phyloP scores from a whole-genome alignment of 306 rosid genomes.

The Cucurbita moschata region DNA sequence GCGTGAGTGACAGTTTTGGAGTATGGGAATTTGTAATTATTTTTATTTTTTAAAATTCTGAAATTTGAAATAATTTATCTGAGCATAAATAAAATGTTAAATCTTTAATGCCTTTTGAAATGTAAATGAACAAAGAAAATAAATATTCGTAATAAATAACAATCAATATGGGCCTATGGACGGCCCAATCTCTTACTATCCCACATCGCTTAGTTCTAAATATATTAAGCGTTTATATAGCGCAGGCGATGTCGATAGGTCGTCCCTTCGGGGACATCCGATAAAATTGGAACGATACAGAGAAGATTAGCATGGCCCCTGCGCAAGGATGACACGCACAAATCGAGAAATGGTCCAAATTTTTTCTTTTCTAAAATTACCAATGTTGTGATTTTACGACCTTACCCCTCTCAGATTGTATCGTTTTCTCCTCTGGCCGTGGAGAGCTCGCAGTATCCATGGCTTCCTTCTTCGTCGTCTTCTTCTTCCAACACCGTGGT shows the following conservation, averaged over 20 bases:
- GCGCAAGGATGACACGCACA: conserved; percentile 8
- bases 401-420: neutral
- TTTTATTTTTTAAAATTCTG: too few relatives aligned
- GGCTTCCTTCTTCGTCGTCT: neutral
- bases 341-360: conserved; percentile 7
- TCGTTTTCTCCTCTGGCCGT: neutral
- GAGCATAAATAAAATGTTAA: too few relatives aligned
- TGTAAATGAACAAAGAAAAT: neutral
- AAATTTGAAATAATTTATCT: too few relatives aligned
- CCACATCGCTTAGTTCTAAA: neutral
- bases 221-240: accelerated
- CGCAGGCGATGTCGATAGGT: accelerated
- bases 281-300: conserved; percentile 5
- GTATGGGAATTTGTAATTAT: too few relatives aligned
- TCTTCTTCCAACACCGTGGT: neutral
- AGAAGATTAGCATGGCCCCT: conserved; percentile 8
- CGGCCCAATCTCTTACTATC: neutral
- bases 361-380: neutral
- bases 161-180: neutral
- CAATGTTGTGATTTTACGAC: neutral
- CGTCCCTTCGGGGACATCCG: conserved; percentile 1
- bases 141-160: neutral
- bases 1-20: too few relatives aligned
- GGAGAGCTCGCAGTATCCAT: neutral
- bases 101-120: too few relatives aligned